Percentiles rank a stretch among this genome's conserved stretches.
These are phyloP conservation scores for Claviceps monticola DNA, from an alignment of 2,329 filamentous ascomycete species.

Conservation along the genomic window DNA sequence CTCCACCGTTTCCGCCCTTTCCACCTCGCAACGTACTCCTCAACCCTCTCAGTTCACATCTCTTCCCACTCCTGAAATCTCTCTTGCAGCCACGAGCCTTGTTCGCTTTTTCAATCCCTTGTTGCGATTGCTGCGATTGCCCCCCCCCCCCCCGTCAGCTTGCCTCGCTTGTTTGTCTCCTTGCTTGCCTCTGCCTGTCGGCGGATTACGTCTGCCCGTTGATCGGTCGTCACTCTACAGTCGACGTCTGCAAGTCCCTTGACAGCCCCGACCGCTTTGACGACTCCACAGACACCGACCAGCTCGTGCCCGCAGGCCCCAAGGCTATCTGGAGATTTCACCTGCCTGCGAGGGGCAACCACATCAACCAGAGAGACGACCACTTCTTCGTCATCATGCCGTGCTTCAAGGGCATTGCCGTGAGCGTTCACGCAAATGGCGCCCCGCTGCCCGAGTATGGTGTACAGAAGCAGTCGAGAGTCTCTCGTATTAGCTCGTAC, in stretches of 20 bases:
- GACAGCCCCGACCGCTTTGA: background rate
- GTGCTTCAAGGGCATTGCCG: conserved; percentile 98
- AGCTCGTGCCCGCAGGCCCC: conserved; percentile 1
- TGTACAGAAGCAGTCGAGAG: conserved; percentile 82
- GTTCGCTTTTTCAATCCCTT: background rate
- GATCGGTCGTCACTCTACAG: too few relatives aligned
- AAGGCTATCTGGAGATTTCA: background rate
- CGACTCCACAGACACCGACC: background rate
- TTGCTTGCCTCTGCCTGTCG: conserved; percentile 2
- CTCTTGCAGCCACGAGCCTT: background rate
- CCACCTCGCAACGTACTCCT: too few relatives aligned
- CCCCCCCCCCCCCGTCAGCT: background rate
- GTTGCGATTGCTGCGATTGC: background rate
- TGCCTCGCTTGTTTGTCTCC: background rate
- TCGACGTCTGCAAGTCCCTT: background rate
- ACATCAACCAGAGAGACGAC: background rate
- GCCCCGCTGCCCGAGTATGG: conserved; percentile 83
- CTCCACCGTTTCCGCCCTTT: too few relatives aligned
- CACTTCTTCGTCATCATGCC: conserved; percentile 45
- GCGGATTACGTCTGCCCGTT: conserved; percentile 6
- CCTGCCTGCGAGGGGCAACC: background rate
- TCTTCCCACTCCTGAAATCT: background rate
- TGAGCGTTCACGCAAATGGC: conserved; percentile 78
- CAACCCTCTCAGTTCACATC: too few relatives aligned
- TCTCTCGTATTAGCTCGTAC: conserved; percentile 89